Evolutionary conservation across 2,329 filamentous ascomycete genomes (phyloP).

Genomic region (Stagonosporopsis tanaceti): DNA sequence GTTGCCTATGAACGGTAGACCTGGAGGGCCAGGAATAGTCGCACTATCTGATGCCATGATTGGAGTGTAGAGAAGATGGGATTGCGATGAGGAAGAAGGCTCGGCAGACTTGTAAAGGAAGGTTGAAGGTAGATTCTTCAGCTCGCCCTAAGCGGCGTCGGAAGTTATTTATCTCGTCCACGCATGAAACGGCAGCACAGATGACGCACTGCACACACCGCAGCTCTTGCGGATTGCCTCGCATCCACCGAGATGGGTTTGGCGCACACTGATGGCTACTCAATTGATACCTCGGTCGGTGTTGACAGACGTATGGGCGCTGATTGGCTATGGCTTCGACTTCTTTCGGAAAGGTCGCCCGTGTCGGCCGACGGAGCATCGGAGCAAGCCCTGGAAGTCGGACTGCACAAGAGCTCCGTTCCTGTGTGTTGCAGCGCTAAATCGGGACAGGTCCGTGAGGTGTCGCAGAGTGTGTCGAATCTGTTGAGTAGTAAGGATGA

Average conservation of each 20-base stretch:
- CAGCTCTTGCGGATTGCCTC: conserved; percentile 20
- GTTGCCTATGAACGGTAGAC: conserved; percentile 72
- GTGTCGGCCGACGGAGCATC: conserved; percentile 10
- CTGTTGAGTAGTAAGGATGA: not conserved
- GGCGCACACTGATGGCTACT: conserved; percentile 18
- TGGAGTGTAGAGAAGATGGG: conserved; percentile 23
- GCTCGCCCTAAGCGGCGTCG: conserved; percentile 11
- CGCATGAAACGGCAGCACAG: conserved; percentile 15
- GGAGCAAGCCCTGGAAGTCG: conserved; percentile 2
- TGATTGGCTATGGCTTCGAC: conserved; percentile 24
- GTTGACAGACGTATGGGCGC: conserved; percentile 9
- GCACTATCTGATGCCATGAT: conserved; percentile 40
- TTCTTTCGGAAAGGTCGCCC: conserved; percentile 7
- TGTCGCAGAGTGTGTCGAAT: not conserved
- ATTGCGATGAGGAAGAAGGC: conserved; percentile 11
- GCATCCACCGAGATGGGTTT: conserved; percentile 19
- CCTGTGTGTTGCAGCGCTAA: not conserved
- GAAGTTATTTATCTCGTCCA: conserved; percentile 1
- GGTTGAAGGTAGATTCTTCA: not conserved
- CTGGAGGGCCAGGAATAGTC: conserved; percentile 68
- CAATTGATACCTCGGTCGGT: conserved; percentile 33
- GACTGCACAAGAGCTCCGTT: conserved; percentile 5
- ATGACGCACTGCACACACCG: conserved; percentile 23
- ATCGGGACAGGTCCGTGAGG: not conserved
- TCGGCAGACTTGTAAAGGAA: not conserved